Evolutionary conservation across 2,329 filamentous ascomycete genomes (phyloP).

Genomic region (Neofusicoccum cordaticola): DNA sequence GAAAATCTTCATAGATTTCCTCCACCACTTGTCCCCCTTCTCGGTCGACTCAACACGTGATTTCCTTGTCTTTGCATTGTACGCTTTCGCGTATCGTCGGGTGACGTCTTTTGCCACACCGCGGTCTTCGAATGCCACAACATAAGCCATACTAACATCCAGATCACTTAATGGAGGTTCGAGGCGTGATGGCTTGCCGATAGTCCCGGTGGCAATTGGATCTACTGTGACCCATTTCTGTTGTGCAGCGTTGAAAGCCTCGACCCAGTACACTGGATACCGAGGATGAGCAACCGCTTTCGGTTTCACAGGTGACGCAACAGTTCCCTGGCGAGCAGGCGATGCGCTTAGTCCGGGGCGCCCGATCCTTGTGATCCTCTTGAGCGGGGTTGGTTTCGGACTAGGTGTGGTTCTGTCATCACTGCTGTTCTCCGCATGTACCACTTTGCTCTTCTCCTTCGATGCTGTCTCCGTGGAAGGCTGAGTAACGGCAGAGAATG

Average conservation of each 20-base stretch:
- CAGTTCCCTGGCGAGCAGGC: neutral
- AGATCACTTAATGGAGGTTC: conserved; percentile 80
- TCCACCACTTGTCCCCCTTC: conserved; percentile 57
- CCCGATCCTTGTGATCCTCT: conserved; percentile 14
- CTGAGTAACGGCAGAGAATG: conserved; percentile 54
- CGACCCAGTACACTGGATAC: conserved; percentile 90
- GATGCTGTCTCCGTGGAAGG: conserved; percentile 27
- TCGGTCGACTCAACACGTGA: conserved; percentile 69
- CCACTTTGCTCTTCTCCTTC: conserved; percentile 23
- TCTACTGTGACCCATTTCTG: conserved; percentile 93
- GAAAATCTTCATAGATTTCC: conserved; percentile 47
- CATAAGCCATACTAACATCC: conserved; percentile 77
- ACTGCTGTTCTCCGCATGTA: conserved; percentile 16
- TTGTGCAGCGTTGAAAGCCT: conserved; percentile 78
- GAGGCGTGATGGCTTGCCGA: conserved; percentile 71
- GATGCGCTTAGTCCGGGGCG: neutral
- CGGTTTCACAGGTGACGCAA: neutral
- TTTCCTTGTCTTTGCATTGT: conserved; percentile 84
- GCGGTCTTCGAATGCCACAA: conserved; percentile 79
- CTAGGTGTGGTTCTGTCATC: neutral
- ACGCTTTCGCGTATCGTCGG: conserved; percentile 79
- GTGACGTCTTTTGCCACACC: conserved; percentile 81
- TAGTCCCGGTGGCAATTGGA: conserved; percentile 73
- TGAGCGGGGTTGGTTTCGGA: neutral
- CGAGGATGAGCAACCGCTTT: conserved; percentile 26